Percentiles rank a stretch among this genome's conserved stretches.
These are phyloP conservation scores for Termitomyces sp. DNA, from an alignment of 768 basidiomycete species.

Conservation along the genomic window DNA sequence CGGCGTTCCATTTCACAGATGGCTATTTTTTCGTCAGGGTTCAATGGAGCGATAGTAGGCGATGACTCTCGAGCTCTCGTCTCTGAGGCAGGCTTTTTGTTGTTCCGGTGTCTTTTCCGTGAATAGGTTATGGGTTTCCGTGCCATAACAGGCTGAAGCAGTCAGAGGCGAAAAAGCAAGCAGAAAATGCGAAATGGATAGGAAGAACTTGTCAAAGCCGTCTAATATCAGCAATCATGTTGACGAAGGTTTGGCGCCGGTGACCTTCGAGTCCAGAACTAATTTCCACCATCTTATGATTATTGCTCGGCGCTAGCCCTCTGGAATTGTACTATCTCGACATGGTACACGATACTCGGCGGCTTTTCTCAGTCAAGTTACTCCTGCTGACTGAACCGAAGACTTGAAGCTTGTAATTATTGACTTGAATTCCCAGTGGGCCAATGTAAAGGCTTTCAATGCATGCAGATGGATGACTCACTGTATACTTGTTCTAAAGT, in stretches of 20 bases:
- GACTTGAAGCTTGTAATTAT: too few relatives aligned
- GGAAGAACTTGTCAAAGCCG: background rate
- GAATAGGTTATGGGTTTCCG: constrained; percentile 17
- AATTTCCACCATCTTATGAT: background rate
- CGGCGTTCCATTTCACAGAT: constrained; percentile 13
- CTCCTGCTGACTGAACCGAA: too few relatives aligned
- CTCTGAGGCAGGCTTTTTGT: background rate
- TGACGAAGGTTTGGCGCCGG: too few relatives aligned
- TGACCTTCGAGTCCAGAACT: too few relatives aligned
- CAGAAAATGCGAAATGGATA: background rate
- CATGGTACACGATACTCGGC: too few relatives aligned
- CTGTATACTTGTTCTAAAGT: too few relatives aligned
- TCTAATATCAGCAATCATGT: too few relatives aligned
- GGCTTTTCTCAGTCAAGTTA: background rate
- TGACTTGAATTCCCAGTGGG: too few relatives aligned
- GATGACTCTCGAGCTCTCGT: constrained; percentile 3
- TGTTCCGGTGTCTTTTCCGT: constrained; percentile 8
- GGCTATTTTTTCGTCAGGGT: constrained; percentile 10
- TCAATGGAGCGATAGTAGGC: constrained; percentile 5
- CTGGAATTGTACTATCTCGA: too few relatives aligned
- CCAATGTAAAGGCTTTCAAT: too few relatives aligned
- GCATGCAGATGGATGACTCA: too few relatives aligned
- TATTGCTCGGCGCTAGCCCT: background rate
- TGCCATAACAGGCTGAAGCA: constrained; percentile 5
- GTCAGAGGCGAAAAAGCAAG: background rate